Evolutionary conservation across 805 yeast genomes (phyloP), one percentile per base, ranked within the genome.

Genomic region (Priceomyces castillae): DNA sequence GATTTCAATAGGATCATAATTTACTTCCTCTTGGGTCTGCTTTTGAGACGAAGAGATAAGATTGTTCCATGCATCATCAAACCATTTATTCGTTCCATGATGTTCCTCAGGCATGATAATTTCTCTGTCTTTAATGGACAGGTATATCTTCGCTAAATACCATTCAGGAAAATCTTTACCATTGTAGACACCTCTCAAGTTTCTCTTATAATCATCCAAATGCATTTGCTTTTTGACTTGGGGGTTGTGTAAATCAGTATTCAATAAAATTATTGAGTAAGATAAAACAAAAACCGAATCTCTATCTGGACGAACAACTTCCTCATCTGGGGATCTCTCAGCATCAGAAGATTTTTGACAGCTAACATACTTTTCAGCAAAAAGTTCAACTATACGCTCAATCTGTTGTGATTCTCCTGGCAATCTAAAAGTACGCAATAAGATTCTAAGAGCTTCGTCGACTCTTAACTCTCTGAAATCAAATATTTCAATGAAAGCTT

Each of bases 361-460:
- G 15, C 70, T 71, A 11, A 87, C 86, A 64, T 88, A 94, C 46
- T 86, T 79, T 34, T 81, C 82, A 2, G 95, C 90, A 64, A 94
- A 94, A 4, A 80, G 72, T 56, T 92, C 97, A 22, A 94, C 84
- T 12, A 92, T 80, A 55, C 97, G 77, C 62, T 94, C 99, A 59
- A 94, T 94, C 62, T 89, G 97, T 58, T 90, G 98, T 0, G 97
- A 86, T 65, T 94, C 99, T 46, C 99, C 99, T 1, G 98, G 98
- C 39, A 94, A 73, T 61, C 99, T 78, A 59, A 94, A 92, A 16
- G 86, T 78, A 44, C 86, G 85, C 51, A 95, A 71, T 46, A 94
- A 63, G 43, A 86, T 74, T 56, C 99, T 77, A 41, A 94, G 70
- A 0, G 97, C 97, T 63, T 92, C 97, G 62, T 94, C 99, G 2